Evolutionary conservation across 2,329 filamentous ascomycete species (phyloP).

Genomic region (Canariomyces notabilis): DNA sequence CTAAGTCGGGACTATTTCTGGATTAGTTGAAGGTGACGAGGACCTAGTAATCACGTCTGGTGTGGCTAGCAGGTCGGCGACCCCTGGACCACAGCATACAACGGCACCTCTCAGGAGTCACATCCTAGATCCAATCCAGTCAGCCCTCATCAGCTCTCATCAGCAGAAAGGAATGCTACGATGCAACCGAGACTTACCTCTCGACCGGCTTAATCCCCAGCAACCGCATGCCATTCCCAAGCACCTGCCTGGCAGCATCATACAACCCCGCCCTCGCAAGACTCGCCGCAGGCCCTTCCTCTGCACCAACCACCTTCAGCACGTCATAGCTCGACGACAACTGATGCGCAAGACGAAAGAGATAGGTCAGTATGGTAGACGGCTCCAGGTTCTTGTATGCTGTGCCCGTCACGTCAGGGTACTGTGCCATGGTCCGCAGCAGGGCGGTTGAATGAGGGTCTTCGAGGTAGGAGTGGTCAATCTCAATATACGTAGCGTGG

Average conservation of each 20-base stretch:
- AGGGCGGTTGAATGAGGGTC: conserved; percentile 51
- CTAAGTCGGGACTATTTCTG: no score
- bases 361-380: conserved; percentile 51
- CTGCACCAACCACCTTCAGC: conserved; percentile 56
- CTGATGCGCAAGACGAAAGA: conserved; percentile 62
- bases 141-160: no score
- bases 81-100: no score
- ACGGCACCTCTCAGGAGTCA: no score
- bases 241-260: conserved; percentile 55
- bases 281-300: conserved; percentile 45
- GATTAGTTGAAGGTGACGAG: no score
- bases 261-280: conserved; percentile 59
- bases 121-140: no score
- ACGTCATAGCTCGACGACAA: conserved; percentile 59
- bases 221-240: conserved; percentile 61
- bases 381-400: conserved; percentile 66
- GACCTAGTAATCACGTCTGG: no score
- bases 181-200: no score
- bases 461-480: conserved; percentile 18
- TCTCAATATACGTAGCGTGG: no score
- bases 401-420: conserved; percentile 59
- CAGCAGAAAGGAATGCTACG: no score
- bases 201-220: conserved; percentile 58
- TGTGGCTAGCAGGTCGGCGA: no score
- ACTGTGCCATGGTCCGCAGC: conserved; percentile 56